Conservation (phyloP, 768 basidiomycete genomes). For the Hydnomerulius pinastri region DNA sequence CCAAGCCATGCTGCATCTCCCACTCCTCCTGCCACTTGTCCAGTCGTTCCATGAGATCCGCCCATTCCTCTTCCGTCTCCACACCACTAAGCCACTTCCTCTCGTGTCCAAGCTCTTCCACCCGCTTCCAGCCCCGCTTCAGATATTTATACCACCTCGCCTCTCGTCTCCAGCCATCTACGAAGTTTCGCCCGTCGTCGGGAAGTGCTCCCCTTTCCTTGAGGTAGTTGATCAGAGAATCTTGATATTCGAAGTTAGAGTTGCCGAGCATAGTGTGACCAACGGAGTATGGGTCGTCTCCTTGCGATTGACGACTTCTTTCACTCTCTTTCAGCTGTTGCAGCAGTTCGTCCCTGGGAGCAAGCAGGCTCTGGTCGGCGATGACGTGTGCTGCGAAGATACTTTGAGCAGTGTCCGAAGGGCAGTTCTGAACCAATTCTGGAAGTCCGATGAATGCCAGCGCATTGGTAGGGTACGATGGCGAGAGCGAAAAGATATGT, state of each 20-base stretch:
- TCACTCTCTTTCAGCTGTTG: constrained; percentile 43
- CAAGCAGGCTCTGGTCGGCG: constrained; percentile 40
- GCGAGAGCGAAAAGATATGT: constrained; percentile 50
- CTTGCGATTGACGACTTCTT: constrained; percentile 36
- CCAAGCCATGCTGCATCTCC: constrained; percentile 34
- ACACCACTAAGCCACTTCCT: constrained; percentile 48
- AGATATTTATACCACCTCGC: constrained; percentile 36
- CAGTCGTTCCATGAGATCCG: constrained; percentile 45
- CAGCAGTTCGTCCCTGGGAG: constrained; percentile 39
- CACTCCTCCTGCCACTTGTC: constrained; percentile 51
- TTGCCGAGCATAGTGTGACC: constrained; percentile 46
- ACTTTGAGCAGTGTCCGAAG: constrained; percentile 49
- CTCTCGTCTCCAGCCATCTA: constrained; percentile 49
- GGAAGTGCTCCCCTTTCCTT: constrained; percentile 33
- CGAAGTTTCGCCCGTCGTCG: constrained; percentile 43
- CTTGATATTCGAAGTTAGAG: constrained; percentile 39
- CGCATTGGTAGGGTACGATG: constrained; percentile 46
- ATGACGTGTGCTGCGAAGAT: constrained; percentile 49
- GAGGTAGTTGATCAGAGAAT: constrained; percentile 22
- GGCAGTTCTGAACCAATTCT: constrained; percentile 47
- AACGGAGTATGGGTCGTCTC: constrained; percentile 46
- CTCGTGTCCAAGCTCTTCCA: constrained; percentile 41
- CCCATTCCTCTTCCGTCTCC: constrained; percentile 51
- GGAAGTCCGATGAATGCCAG: constrained; percentile 58
- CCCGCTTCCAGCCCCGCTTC: constrained; percentile 44